Conservation (phyloP, 1,284 basidiomycete genomes). For the Microbotryomycetes sp. region DNA sequence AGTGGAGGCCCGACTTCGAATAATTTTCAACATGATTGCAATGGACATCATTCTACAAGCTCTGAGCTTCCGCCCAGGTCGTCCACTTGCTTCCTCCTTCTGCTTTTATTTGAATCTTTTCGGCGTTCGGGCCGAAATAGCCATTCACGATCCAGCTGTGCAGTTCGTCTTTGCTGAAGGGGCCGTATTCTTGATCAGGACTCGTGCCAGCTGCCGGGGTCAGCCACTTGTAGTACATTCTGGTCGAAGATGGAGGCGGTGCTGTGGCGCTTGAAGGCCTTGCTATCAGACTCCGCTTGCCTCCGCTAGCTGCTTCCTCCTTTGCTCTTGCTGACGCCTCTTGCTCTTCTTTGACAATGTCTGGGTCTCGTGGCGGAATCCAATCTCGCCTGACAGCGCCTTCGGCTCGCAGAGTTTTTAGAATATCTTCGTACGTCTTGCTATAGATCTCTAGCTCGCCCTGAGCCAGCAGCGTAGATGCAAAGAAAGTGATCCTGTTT, state of each 20-base stretch:
- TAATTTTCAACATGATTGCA: too few species aligned
- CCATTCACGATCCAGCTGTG: conserved; percentile 62
- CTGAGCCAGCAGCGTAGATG: conserved; percentile 65
- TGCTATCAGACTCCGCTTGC: not conserved
- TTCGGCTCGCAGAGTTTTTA: conserved; percentile 61
- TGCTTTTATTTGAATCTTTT: conserved; percentile 60
- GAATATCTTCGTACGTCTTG: conserved; percentile 70
- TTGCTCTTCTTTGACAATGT: conserved; percentile 13
- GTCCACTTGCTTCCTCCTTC: conserved; percentile 56
- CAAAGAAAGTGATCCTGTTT: conserved; percentile 68
- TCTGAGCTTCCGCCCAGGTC: not conserved
- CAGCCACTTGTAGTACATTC: conserved; percentile 70
- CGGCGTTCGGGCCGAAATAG: conserved; percentile 65
- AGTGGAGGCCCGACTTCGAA: too few species aligned
- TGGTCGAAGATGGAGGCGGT: conserved; percentile 6
- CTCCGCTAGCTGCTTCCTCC: not conserved
- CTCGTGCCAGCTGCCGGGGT: conserved; percentile 37
- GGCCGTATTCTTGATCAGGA: conserved; percentile 59
- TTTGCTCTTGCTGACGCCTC: not conserved
- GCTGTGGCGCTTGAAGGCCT: not conserved
- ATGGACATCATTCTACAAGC: not conserved
- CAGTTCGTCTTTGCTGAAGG: conserved; percentile 67
- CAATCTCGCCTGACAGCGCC: conserved; percentile 61
- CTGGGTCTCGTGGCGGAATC: conserved; percentile 63
- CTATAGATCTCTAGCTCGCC: conserved; percentile 77